Evolutionary conservation across 208 protist genomes (phyloP), one percentile per base, ranked within the genome.

Genomic region (Wallacemonas sp.): DNA sequence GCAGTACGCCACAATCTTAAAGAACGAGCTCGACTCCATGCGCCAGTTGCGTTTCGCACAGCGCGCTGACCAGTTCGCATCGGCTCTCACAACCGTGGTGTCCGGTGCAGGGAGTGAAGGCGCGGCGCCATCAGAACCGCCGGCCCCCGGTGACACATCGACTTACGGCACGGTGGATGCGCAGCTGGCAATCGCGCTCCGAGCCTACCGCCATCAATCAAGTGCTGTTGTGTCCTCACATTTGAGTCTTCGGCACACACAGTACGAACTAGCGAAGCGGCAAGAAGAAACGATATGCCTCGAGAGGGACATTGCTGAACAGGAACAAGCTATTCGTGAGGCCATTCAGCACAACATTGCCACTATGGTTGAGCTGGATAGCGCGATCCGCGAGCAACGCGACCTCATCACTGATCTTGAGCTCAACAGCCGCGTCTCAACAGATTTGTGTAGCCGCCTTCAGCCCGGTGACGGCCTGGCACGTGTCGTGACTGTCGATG

Each of bases 1-100:
- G 36, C 75, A 91, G 47, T 90, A 90, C 58, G 86, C 86, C 1
- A 75, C 81, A 47, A 77, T 92, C 59, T 80, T 96, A 22, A 93
- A 90, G 68, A 82, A 82, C 36, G 75, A 90, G 63, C 72, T 96
- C 14, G 84, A 93, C 65, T 60, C 73, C 2, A 77, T 76, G 30
- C 84, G 90, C 39, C 73, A 55, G 27, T 44, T 66, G 9, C 49
- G 58, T 5, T 19, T 47, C 8, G 28, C 63, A 3, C 38, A 45
- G 36, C 41, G 14, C 41, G 33, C 42, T 4, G 26, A 36, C 11
- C 36, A 54, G 36, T 6, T 41, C 36, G 36, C 36, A 41, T 6
- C 36, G 36, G 36, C 36, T 41, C 24, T 27, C 45, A 53, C 45
- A 53, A 53, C 12, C 45, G 24, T 53, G 5, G 39, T 12, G 17